Evolutionary conservation across 2,329 filamentous ascomycete genomes (phyloP), one percentile per base, ranked within the genome.

Genomic region (Myrmaecium sp.): DNA sequence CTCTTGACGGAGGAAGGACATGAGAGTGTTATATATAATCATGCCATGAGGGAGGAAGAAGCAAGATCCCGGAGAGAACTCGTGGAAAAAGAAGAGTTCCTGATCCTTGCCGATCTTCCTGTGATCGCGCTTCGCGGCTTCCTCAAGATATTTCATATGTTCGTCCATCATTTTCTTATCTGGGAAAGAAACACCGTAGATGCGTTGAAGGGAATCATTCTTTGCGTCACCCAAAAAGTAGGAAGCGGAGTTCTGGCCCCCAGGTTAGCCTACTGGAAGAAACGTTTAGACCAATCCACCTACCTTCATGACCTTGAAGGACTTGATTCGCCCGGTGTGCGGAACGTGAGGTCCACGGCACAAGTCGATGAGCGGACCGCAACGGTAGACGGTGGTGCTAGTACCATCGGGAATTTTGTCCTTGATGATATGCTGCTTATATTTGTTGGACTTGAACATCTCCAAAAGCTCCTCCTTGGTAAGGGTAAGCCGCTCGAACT

Each of bases 391-490:
- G 6, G 89, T 95, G 49, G 82, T 92, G 48, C 68, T 81, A 30
- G 82, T 84, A 40, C 82, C 83, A 40, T 93, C 82, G 20, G 74
- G 64, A 33, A 95, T 80, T 55, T 91, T 83, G 60, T 83, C 78
- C 42, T 82, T 76, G 58, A 98, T 95, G 54, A 95, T 92, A 53
- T 94, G 80, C 51, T 92, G 74, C 69, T 98, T 95, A 64, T 93
- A 95, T 52, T 89, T 89, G 66, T 91, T 94, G 65, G 92, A 91
- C 42, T 74, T 71, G 62, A 95, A 95, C 80, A 95, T 93, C 51
- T 93, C 82, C 27, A 89, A 69, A 26, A 95, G 66, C 39, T 95
- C 75, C 29, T 86, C 78, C 58, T 95, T 95, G 37, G 78, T 78
- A 46, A 94, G 69, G 36, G 77, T 77, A 25, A 95, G 62, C 32